Conservation (phyloP, 129 eudicot genomes). For the Tanacetum coccineum region DNA sequence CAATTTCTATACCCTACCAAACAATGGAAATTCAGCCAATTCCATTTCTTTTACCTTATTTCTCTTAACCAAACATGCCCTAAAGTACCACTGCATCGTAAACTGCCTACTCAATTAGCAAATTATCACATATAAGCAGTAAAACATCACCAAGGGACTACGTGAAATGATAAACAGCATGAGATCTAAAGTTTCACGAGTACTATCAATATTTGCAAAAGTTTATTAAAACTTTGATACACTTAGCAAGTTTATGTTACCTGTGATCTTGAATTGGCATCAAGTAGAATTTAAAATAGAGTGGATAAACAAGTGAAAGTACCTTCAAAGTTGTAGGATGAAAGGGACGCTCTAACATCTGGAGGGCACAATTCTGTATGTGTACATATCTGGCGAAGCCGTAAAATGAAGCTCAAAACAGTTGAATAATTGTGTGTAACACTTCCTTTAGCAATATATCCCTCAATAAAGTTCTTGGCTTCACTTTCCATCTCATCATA, state of each 20-base stretch:
- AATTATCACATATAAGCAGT: no score
- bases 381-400: constrained; percentile 88
- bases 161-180: no score
- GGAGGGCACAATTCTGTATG: constrained; percentile 69
- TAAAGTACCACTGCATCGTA: background rate
- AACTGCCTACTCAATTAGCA: no score
- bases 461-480: constrained; percentile 51
- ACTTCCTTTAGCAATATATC: constrained; percentile 45
- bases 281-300: background rate
- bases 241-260: background rate
- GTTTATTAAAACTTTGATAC: no score
- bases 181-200: no score
- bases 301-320: constrained; percentile 9
- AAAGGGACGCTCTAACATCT: constrained; percentile 54
- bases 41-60: no score
- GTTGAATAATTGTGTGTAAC: constrained; percentile 57
- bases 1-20: no score
- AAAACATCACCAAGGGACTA: no score
- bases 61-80: no score
- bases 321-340: constrained; percentile 63
- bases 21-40: no score
- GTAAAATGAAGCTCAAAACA: constrained; percentile 66
- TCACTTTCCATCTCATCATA: constrained; percentile 90
- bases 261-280: background rate
- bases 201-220: no score